A percentile compares a stretch with the other conserved stretches of the same genome.
phyloP scores from a whole-genome alignment of 257 asterid species.

The Ilex asprella region DNA sequence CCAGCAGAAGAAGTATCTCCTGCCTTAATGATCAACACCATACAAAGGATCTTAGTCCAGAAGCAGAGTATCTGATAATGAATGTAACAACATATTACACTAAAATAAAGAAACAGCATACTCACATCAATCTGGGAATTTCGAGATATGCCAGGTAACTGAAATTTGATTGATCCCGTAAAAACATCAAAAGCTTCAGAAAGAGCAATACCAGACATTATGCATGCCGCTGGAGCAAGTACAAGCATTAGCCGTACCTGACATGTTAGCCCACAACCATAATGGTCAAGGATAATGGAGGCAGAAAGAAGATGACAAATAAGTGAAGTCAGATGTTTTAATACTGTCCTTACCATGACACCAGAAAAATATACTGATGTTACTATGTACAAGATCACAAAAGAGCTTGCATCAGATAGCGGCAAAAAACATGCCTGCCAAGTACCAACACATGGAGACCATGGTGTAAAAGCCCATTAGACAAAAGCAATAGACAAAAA shows the following conservation, averaged over 20 bases:
- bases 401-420: conserved; percentile 96
- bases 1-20: conserved; percentile 43
- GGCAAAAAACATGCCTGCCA: conserved; percentile 96
- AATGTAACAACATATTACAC: too few species aligned
- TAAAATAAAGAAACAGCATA: too few species aligned
- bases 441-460: conserved; percentile 15
- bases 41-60: too few species aligned
- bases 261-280: conserved; percentile 22
- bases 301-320: conserved; percentile 5
- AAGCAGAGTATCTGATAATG: too few species aligned
- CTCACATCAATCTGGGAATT: conserved; percentile 18
- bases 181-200: conserved; percentile 88
- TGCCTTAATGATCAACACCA: conserved; percentile 43
- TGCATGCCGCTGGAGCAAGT: conserved; percentile 99
- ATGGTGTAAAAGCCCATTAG: too few species aligned
- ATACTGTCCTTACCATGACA: conserved; percentile 66
- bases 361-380: conserved; percentile 98
- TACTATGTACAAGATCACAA: conserved; percentile 83
- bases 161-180: conserved; percentile 77
- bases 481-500: too few species aligned
- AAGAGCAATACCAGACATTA: conserved; percentile 98
- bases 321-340: conserved; percentile 7
- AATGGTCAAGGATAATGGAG: neutral
- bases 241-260: conserved; percentile 99
- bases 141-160: conserved; percentile 26